A percentile compares a stretch with the other conserved stretches of the same genome.
These are phyloP conservation scores for Plenodomus tracheiphilus DNA, from an alignment of 2,329 filamentous ascomycete genomes.

Conservation along the genomic window DNA sequence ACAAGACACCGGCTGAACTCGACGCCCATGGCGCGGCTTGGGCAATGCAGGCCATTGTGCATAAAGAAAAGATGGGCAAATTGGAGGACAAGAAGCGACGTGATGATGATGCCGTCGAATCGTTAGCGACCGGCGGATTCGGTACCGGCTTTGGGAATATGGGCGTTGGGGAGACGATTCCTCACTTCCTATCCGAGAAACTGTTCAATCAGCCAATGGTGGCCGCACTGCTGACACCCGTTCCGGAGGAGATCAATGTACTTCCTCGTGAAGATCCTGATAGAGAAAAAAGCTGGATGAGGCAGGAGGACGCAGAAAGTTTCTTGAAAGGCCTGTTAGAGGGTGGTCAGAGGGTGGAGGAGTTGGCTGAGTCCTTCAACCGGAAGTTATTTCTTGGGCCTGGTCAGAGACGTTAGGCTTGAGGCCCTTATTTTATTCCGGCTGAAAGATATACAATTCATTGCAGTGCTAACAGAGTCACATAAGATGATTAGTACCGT, in stretches of 20 bases:
- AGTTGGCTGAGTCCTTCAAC: neutral
- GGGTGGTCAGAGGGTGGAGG: neutral
- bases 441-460: no score
- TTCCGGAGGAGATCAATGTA: neutral
- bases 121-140: neutral
- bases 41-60: constrained; percentile 5
- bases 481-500: no score
- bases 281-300: neutral
- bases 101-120: neutral
- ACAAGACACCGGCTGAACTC: neutral
- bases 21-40: constrained; percentile 1
- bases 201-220: constrained; percentile 3
- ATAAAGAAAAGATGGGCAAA: constrained; percentile 1
- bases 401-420: neutral
- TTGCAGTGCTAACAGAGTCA: no score
- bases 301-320: neutral
- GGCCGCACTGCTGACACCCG: neutral
- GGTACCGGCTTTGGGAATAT: neutral
- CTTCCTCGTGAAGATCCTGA: neutral
- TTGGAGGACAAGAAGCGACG: neutral
- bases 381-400: neutral
- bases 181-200: neutral
- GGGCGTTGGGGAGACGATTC: neutral
- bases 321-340: neutral
- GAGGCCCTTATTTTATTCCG: no score